These are phyloP conservation scores for Trichoderma sp. DNA, from an alignment of 2,329 filamentous ascomycete species.

Conservation along the genomic window DNA sequence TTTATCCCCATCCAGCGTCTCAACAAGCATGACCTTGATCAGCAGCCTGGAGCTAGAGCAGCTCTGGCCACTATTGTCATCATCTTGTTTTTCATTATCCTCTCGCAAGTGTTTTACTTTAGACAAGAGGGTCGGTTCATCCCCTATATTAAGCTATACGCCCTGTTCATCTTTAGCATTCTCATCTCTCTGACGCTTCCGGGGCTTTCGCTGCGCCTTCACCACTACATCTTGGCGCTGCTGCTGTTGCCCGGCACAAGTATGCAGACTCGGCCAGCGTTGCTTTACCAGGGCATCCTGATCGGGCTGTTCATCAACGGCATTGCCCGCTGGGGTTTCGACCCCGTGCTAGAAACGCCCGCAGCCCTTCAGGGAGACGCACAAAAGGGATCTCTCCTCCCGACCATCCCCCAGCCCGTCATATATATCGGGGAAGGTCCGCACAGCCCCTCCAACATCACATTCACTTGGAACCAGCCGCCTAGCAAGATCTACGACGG, in stretches of 20 bases:
- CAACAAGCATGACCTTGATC: slow-evolving; percentile 83
- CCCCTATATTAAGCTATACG: slow-evolving; percentile 75
- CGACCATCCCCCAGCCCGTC: slow-evolving; percentile 45
- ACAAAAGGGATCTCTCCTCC: slow-evolving; percentile 62
- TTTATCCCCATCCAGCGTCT: slow-evolving; percentile 90
- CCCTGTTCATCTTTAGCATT: slow-evolving; percentile 63
- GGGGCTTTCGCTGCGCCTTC: slow-evolving; percentile 78
- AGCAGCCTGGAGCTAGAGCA: slow-evolving; percentile 84
- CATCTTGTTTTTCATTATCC: slow-evolving; percentile 63
- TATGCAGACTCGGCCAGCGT: slow-evolving; percentile 79
- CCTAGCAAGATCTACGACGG: slow-evolving; percentile 61
- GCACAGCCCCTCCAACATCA: slow-evolving; percentile 60
- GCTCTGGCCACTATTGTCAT: slow-evolving; percentile 78
- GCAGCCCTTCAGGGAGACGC: slow-evolving; percentile 68
- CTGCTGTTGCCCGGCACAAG: slow-evolving; percentile 84
- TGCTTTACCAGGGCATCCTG: slow-evolving; percentile 86
- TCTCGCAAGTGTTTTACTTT: slow-evolving; percentile 80
- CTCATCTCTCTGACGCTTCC: slow-evolving; percentile 71
- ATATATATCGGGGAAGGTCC: slow-evolving; percentile 43
- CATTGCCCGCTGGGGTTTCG: slow-evolving; percentile 91
- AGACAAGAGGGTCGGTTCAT: slow-evolving; percentile 79
- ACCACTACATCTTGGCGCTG: slow-evolving; percentile 90
- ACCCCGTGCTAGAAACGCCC: slow-evolving; percentile 80
- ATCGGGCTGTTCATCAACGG: slow-evolving; percentile 93
- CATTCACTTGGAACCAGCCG: slow-evolving; percentile 54